A percentile compares a stretch with the other conserved stretches of the same genome.
These are phyloP conservation scores for Eimeria praecox DNA, from an alignment of 169 alveolate species.

Conservation along the genomic window DNA sequence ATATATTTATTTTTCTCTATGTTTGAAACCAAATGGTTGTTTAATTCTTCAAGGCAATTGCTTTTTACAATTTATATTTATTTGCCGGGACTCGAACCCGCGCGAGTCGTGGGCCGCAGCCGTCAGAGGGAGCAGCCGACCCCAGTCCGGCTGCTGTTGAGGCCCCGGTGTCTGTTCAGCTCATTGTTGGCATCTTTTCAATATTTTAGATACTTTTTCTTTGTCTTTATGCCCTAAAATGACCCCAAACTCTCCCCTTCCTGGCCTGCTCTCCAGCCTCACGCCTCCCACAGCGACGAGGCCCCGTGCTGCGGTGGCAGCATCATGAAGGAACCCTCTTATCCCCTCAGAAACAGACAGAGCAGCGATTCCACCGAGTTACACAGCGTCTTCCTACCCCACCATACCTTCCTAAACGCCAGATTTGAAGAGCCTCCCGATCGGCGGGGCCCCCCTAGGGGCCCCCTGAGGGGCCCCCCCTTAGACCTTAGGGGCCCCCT, in stretches of 20 bases:
- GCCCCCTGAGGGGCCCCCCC: not conserved
- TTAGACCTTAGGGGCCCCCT: not conserved
- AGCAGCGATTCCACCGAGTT: not conserved
- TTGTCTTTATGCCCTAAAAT: not conserved
- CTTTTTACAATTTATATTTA: too few species aligned
- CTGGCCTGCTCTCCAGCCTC: too few species aligned
- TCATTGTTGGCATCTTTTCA: not conserved
- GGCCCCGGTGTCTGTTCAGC: not conserved
- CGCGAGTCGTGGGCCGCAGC: not conserved
- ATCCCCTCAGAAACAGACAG: not conserved
- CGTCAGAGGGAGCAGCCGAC: conserved; percentile 2
- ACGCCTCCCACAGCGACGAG: not conserved
- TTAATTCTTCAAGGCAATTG: not conserved
- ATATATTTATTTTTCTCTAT: too few species aligned
- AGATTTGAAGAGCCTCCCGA: not conserved
- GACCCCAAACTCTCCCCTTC: not conserved
- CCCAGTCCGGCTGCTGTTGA: conserved; percentile 6
- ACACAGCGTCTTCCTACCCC: not conserved
- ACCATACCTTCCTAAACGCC: not conserved
- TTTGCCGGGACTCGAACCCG: not conserved
- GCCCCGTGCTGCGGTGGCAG: not conserved
- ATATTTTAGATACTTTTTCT: not conserved
- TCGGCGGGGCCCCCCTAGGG: not conserved
- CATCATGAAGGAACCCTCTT: not conserved
- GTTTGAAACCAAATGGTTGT: not conserved